Evolutionary conservation across 345 rosid genomes (phyloP), one percentile per base, ranked within the genome.

Genomic region (Carallia brachiata): DNA sequence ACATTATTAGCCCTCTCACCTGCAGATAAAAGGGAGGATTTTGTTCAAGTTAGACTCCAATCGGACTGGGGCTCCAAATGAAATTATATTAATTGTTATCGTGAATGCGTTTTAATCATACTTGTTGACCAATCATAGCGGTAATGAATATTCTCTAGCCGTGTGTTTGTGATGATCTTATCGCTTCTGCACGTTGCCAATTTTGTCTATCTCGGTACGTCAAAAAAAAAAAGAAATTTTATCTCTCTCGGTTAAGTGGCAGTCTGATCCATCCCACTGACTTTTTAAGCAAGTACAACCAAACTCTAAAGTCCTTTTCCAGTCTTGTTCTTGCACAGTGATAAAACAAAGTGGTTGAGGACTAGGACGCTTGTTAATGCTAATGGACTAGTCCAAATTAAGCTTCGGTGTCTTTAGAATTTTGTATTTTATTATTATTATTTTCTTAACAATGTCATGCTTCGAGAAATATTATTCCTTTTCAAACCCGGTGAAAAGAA

Each of bases 1-100:
- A 3, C 17, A 5, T 19, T 44, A 12, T 18, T 44, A 6, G 32
- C 62, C 78, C 79, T 78, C 83, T 56, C 76, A 59, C 30, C 9
- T 55, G 79, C 63, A 79, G 52, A 75, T 68, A 77, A 52, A 79
- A 72, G 76, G 75, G 83, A 77, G 77, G 83, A 56, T 28, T 64
- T 52, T 67, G 40, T 8, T n/a, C 18, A 52, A 61, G 57, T 39
- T 77, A 31, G 71, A 37, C 52, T 27, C 64, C 61, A n/a, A 60
- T 52, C 37, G 23, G 73, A 68, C 65, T 52, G 73, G 55, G 52
- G 48, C 60, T 55, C 71, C 13, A 61, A 52, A 62, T 78, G 79
- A 75, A 78, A 66, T 69, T 32, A 36, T 18, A 5, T 23, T 39
- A 7, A 55, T 55, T 55, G 60, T 12, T 9, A 7, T 27, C 30